A percentile compares a stretch with the other conserved stretches of the same genome.
Evolutionary conservation across 768 basidiomycete genomes (phyloP).

Genomic region (Mycena kentingensis): DNA sequence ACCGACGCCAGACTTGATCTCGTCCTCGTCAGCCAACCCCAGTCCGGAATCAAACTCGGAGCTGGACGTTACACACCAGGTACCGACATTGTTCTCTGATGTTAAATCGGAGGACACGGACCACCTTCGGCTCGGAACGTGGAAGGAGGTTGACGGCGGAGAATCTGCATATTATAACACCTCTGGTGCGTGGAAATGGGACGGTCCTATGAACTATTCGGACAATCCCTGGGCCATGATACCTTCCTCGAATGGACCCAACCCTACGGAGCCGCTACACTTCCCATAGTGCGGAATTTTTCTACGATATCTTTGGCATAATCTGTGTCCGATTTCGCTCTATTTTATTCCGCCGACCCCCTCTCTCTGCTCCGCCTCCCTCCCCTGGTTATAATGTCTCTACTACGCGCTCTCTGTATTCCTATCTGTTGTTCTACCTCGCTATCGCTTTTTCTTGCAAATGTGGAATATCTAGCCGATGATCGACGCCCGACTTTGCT

Average conservation of each 20-base stretch:
- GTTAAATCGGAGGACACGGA: conserved; percentile 60
- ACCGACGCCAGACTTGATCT: conserved; percentile 73
- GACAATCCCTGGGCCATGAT: conserved; percentile 81
- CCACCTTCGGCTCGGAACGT: conserved; percentile 57
- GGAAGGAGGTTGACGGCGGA: conserved; percentile 75
- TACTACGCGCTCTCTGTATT: conserved; percentile 50
- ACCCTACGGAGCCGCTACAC: too few relatives aligned
- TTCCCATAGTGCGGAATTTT: conserved; percentile 41
- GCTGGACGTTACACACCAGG: conserved; percentile 50
- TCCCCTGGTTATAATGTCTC: conserved; percentile 39
- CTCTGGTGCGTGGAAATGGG: conserved; percentile 70
- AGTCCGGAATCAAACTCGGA: conserved; percentile 78
- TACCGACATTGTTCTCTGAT: conserved; percentile 46
- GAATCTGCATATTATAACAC: conserved; percentile 73
- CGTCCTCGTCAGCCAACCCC: conserved; percentile 71
- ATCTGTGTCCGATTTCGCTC: conserved; percentile 26
- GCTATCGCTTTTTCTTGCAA: conserved; percentile 55
- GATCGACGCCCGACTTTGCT: too few relatives aligned
- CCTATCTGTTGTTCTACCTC: conserved; percentile 57
- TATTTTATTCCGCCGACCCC: conserved; percentile 41
- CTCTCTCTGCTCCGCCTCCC: conserved; percentile 41
- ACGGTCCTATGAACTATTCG: conserved; percentile 60
- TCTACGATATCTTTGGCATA: conserved; percentile 33
- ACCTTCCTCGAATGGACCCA: too few relatives aligned
- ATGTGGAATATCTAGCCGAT: too few relatives aligned